These are phyloP conservation scores for Termitomyces titanicus DNA, from an alignment of 768 basidiomycete species.

Conservation along the genomic window DNA sequence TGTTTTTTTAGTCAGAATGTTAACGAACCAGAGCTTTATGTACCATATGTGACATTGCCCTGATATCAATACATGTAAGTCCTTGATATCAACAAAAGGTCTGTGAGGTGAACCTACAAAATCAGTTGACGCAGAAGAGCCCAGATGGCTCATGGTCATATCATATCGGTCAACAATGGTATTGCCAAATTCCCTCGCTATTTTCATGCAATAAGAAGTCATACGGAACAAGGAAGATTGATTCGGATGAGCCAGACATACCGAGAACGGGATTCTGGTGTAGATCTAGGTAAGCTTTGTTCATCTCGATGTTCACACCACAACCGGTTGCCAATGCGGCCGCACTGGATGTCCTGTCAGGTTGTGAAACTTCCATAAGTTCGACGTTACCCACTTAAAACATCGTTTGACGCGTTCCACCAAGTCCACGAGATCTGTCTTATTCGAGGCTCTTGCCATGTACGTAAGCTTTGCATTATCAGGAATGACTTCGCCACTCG, in stretches of 20 bases:
- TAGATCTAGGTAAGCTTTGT: constrained; percentile 49
- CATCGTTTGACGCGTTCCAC: constrained; percentile 62
- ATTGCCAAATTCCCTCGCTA: constrained; percentile 54
- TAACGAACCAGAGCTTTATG: constrained; percentile 7
- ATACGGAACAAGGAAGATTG: neutral
- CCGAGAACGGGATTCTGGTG: constrained; percentile 56
- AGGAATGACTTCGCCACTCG: constrained; percentile 60
- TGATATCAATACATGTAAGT: constrained; percentile 21
- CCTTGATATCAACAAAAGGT: neutral
- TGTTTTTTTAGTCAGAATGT: constrained; percentile 13
- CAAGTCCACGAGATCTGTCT: constrained; percentile 49
- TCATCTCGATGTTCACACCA: constrained; percentile 40
- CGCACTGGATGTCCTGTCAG: constrained; percentile 40
- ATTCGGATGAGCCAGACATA: constrained; percentile 19
- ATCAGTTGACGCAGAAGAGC: constrained; percentile 65
- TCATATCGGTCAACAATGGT: constrained; percentile 43
- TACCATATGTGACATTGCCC: constrained; percentile 76
- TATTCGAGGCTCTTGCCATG: constrained; percentile 66
- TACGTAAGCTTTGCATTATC: constrained; percentile 78
- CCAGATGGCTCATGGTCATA: constrained; percentile 25
- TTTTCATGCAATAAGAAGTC: neutral
- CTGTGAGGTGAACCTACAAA: constrained; percentile 50
- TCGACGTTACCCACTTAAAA: constrained; percentile 51
- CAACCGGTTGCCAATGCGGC: constrained; percentile 64
- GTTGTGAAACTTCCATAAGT: neutral